phyloP scores from a whole-genome alignment of 306 rosid genomes.

The Trifolium dubium region DNA sequence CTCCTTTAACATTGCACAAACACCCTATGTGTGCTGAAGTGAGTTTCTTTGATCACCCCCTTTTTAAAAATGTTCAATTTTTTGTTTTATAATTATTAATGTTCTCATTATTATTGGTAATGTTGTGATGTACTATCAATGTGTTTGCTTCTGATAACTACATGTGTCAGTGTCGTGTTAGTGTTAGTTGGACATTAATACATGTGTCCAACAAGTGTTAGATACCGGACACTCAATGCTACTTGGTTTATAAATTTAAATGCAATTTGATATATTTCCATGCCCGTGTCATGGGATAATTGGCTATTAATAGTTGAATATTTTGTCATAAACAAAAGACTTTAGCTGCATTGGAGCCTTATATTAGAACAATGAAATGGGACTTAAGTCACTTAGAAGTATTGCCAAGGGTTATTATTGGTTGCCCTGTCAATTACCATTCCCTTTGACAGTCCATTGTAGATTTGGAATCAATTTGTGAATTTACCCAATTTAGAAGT shows the following conservation, averaged over 20 bases:
- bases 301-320: conserved; percentile 4
- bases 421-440: background rate
- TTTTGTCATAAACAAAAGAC: conserved; percentile 27
- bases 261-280: background rate
- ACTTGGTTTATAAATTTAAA: background rate
- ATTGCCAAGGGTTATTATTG: conserved; percentile 27
- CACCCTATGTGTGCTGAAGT: conserved; percentile 95
- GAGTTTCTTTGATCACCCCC: conserved; percentile 48
- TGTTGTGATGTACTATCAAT: background rate
- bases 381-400: conserved; percentile 3
- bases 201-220: background rate
- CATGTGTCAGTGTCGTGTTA: background rate
- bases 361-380: conserved; percentile 20
- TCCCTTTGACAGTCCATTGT: conserved; percentile 16
- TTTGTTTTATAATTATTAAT: conserved; percentile 14
- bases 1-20: conserved; percentile 90
- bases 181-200: too few relatives aligned
- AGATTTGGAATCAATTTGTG: conserved; percentile 11
- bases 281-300: conserved; percentile 3
- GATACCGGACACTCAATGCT: background rate
- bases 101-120: background rate
- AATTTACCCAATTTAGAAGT: background rate
- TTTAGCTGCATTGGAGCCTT: background rate
- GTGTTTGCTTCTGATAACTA: background rate
- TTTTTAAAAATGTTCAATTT: background rate